Evolutionary conservation across 1,284 basidiomycete species (phyloP), one percentile per base, ranked within the genome.

Genomic region (Sanghuangporus weigelae): DNA sequence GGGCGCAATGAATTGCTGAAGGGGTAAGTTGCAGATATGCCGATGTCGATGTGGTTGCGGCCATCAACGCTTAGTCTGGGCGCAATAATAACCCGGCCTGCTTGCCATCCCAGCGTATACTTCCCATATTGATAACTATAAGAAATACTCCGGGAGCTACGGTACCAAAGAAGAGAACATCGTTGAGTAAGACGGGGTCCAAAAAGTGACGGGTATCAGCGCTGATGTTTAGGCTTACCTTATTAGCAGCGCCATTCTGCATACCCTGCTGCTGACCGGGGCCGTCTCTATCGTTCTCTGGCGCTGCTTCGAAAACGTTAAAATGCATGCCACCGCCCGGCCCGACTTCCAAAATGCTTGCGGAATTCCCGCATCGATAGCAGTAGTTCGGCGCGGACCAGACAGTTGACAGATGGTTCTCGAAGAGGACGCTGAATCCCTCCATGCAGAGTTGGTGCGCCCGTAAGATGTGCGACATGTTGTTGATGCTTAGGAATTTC

Each of bases 371-470:
- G 72, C 97, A 99, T 49, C 96, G 90, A 75, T 94, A 96, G 73
- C 97, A 99, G 74, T 99, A 99, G 74, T 99, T 99, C 19, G 96
- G 96, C 50, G 96, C 97, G 42, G 90, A 94, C 97, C 97, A 99
- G 2, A 99, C 97, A 0, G 97, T 99, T 31, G 93, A 95, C 54
- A 99, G 84, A 69, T 93, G 90, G 70, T 95, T 92, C 74, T 96
- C 94, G 76, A 98, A 99, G 40, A 98, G 81, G 3, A 96, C 95
- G 26, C 90, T 87, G 76, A 94, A 99, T 1, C 97, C 97, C 77
- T 99, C 97, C 97, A 99, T 98, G 76, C 97, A 99, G 5, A 99
- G 85, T 73, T 99, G 97, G 75, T 99, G 97, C 16, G 97, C 97
- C 35, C 97, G 91, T 14, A 99, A 84, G 69, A 99, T 98, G 73